These are phyloP conservation scores for Russula lepida DNA, from an alignment of 768 basidiomycete species.

Conservation along the genomic window DNA sequence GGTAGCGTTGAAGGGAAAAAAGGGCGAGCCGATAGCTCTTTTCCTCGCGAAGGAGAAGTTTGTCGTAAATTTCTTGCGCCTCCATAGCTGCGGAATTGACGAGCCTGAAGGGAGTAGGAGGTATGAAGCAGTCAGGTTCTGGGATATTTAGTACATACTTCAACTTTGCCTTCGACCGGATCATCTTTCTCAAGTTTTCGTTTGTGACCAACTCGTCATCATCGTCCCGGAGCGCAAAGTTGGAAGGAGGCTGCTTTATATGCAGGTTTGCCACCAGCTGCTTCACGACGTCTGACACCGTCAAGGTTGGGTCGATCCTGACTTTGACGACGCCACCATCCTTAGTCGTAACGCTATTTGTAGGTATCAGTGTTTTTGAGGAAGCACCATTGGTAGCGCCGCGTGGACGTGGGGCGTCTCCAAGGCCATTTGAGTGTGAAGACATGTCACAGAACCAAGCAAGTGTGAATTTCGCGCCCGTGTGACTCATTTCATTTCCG, in stretches of 20 bases:
- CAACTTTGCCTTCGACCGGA: constrained; percentile 66
- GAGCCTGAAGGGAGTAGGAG: constrained; percentile 41
- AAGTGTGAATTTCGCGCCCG: background rate
- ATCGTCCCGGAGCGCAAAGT: constrained; percentile 77
- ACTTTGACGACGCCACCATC: constrained; percentile 77
- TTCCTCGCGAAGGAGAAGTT: constrained; percentile 52
- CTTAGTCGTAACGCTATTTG: constrained; percentile 74
- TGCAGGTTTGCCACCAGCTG: constrained; percentile 77
- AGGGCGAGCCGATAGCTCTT: constrained; percentile 56
- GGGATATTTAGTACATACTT: constrained; percentile 42
- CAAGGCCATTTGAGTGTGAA: constrained; percentile 1
- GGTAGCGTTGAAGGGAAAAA: constrained; percentile 72
- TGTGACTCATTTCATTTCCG: background rate
- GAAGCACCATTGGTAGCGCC: constrained; percentile 17
- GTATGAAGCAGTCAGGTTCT: background rate
- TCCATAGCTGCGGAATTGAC: constrained; percentile 75
- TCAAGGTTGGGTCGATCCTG: constrained; percentile 76
- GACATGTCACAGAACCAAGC: constrained; percentile 12
- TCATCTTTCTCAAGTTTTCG: constrained; percentile 77
- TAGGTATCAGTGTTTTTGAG: constrained; percentile 54
- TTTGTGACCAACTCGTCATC: constrained; percentile 78
- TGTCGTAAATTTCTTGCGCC: constrained; percentile 66
- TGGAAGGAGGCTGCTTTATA: constrained; percentile 60
- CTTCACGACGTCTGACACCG: constrained; percentile 76
- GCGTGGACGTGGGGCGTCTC: constrained; percentile 7